Evolutionary conservation across 2,329 filamentous ascomycete species (phyloP), one percentile per base, ranked within the genome.

Genomic region (Trichoderma sp.): DNA sequence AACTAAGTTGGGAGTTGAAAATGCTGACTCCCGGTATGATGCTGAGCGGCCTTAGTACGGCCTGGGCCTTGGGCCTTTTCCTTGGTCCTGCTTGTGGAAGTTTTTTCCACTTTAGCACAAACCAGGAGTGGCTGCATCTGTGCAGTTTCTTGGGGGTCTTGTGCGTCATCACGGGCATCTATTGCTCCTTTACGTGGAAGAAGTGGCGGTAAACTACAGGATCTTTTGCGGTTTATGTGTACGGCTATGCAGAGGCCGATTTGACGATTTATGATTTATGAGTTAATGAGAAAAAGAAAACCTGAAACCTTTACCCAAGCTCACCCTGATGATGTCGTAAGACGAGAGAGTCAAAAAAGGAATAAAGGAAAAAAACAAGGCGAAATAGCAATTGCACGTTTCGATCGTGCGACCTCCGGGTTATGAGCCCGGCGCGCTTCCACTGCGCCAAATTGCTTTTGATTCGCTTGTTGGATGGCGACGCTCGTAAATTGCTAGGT

Each of bases 381-480:
- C n/a, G 12, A 56, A 53, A 39, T 70, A 70, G 68, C 68, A 70
- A 70, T 70, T 70, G 68, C 68, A 70, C 76, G 76, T 77, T 77
- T 77, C 76, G 76, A 77, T 77, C 76, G 74, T 75, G 71, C 72
- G 76, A 73, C 69, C 76, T 77, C 76, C 76, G 76, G 76, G 76
- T 77, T 77, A 77, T 76, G 75, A 76, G 75, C 75, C 75, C 75
- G 75, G 75, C 73, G 76, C 76, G 76, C 76, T 77, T 76, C 76
- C 76, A 76, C 76, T 77, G 76, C 76, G 76, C 76, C 76, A 77
- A 76, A 76, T 77, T 76, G 75, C 75, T 76, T 76, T 74, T 18
- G 14, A 71, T 71, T 18, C 47, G 69, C 51, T 60, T 62, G 68
- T 30, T 70, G 58, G 32, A 5, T 24, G n/a, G 12, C 8, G 7